phyloP scores from a whole-genome alignment of 768 basidiomycete species.

The Phallus indusiatus region DNA sequence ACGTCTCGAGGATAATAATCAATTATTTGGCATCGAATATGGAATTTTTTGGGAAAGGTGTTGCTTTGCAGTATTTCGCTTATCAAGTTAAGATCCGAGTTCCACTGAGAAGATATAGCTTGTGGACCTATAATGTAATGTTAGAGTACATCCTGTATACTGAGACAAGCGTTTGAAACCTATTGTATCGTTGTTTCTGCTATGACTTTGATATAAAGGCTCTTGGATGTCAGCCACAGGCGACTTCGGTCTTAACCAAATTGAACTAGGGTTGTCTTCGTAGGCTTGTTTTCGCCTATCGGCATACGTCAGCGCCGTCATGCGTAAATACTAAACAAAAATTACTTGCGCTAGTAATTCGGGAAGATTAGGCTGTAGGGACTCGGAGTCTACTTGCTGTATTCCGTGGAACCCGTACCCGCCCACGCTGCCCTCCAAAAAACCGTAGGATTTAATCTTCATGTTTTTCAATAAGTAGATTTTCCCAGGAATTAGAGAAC shows the following conservation, averaged over 20 bases:
- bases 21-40: conserved; percentile 38
- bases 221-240: not conserved
- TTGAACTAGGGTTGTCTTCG: not conserved
- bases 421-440: conserved; percentile 22
- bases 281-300: conserved; percentile 14
- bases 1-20: conserved; percentile 49
- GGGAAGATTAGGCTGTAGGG: conserved; percentile 29
- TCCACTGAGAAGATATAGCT: conserved; percentile 3
- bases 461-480: conserved; percentile 43
- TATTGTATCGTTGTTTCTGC: conserved; percentile 6
- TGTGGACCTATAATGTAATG: not conserved
- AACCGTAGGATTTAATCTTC: conserved; percentile 27
- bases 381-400: conserved; percentile 30
- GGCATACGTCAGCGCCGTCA: conserved; percentile 5
- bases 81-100: conserved; percentile 22
- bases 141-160: not conserved
- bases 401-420: conserved; percentile 35
- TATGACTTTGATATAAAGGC: conserved; percentile 1
- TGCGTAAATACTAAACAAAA: conserved; percentile 24
- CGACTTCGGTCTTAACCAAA: not conserved
- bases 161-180: not conserved
- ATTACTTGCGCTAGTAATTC: conserved; percentile 35
- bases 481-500: conserved; percentile 29
- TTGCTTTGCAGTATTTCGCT: conserved; percentile 26
- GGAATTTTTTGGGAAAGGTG: conserved; percentile 30